Percentiles rank a stretch among this genome's conserved stretches.
Evolutionary conservation across 495 filamentous ascomycete species (phyloP).

Genomic region (Echria macrotheca): DNA sequence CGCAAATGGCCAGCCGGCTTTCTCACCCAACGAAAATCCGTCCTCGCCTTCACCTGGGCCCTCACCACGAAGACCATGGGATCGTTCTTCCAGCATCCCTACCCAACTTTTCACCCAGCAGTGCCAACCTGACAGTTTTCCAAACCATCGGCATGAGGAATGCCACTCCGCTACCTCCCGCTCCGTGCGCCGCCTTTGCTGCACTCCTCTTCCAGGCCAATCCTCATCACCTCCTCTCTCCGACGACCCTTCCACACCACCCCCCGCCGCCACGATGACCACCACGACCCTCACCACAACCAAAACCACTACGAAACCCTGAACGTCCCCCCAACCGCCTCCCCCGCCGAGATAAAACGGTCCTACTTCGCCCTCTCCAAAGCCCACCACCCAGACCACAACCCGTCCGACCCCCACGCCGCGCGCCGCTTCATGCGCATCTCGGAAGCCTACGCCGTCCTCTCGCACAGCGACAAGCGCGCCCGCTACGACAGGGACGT

Average conservation of each 20-base stretch:
- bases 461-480: conserved; percentile 66
- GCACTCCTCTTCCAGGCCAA: no score
- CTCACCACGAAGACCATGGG: no score
- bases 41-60: not conserved
- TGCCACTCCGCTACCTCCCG: conserved; percentile 40
- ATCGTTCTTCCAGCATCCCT: no score
- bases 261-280: conserved; percentile 25
- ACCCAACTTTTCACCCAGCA: no score
- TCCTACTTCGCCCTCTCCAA: conserved; percentile 94
- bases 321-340: conserved; percentile 62
- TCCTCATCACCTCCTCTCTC: conserved; percentile 3
- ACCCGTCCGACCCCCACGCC: conserved; percentile 68
- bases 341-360: conserved; percentile 74
- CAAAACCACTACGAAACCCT: conserved; percentile 77
- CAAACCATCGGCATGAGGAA: conserved; percentile 42
- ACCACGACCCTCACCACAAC: conserved; percentile 34
- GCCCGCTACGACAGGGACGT: conserved; percentile 72
- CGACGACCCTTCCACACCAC: conserved; percentile 39
- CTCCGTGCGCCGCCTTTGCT: conserved; percentile 22
- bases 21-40: not conserved
- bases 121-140: no score
- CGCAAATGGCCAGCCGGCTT: not conserved
- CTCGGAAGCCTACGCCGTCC: conserved; percentile 77
- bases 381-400: conserved; percentile 87
- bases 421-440: conserved; percentile 76